Percentiles rank a stretch among this genome's conserved stretches.
phyloP scores from a whole-genome alignment of 1,139 yeast genomes.

The Pichia inconspicua region DNA sequence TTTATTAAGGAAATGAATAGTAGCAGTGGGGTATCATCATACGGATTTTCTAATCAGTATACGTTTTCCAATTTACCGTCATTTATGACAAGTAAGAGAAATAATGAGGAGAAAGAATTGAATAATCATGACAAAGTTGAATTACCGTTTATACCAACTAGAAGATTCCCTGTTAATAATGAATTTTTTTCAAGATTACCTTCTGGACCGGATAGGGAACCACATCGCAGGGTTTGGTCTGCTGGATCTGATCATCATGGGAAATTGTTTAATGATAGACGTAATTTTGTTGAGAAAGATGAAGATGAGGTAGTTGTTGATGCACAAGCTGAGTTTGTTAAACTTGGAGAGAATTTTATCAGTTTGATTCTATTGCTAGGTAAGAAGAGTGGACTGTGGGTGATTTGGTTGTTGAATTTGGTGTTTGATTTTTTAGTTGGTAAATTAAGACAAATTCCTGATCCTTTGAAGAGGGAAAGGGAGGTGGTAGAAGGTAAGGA shows the following conservation, averaged over 20 bases:
- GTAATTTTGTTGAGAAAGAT: not conserved
- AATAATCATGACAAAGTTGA: slow-evolving; percentile 3
- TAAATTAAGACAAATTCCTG: slow-evolving; percentile 20
- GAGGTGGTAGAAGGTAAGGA: not conserved
- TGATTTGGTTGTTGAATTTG: slow-evolving; percentile 16
- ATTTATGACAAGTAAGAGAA: not conserved
- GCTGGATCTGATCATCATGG: slow-evolving; percentile 1
- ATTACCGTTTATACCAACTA: slow-evolving; percentile 10
- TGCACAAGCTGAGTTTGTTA: slow-evolving; percentile 21
- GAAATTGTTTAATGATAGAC: not conserved
- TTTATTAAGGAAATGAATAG: not conserved
- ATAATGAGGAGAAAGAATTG: not conserved
- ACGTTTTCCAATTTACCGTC: slow-evolving; percentile 12
- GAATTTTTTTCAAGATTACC: slow-evolving; percentile 7
- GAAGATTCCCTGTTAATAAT: slow-evolving; percentile 2
- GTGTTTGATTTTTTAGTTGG: slow-evolving; percentile 16
- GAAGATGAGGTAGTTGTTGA: slow-evolving; percentile 3
- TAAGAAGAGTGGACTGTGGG: slow-evolving; percentile 21
- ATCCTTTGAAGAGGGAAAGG: slow-evolving; percentile 12
- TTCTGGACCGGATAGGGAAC: not conserved
- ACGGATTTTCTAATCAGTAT: slow-evolving; percentile 1
- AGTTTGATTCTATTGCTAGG: slow-evolving; percentile 16
- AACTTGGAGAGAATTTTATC: slow-evolving; percentile 17
- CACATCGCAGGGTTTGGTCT: slow-evolving; percentile 4
- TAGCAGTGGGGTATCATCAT: not conserved